Evolutionary conservation across 768 basidiomycete species (phyloP), one percentile per base, ranked within the genome.

Genomic region (Serendipita vermifera): DNA sequence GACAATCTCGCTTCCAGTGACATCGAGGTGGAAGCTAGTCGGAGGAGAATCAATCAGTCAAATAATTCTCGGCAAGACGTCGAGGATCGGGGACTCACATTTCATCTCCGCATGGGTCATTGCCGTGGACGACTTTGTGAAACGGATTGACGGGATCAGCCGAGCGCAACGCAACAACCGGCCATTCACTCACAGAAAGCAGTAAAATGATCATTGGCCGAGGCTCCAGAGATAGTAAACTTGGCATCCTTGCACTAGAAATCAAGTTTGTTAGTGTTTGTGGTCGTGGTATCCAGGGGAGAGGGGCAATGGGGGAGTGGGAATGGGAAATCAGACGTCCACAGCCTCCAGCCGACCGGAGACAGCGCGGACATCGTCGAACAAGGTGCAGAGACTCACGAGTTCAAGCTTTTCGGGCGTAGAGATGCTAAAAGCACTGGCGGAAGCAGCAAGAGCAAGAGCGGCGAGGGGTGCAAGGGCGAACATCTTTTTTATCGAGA

Each of bases 381-480:
- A 71, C 62, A 72, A 65, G 64, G 76, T 68, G 72, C 87, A 70
- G 81, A 87, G 78, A 64, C 83, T 74, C 71, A 78, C 66, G 59
- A 77, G 75, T 85, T 86, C 54, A 85, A 88, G 70, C 71, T 87
- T 85, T 24, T 17, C 20, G 29, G 46, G 46, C 9, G 46, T 51
- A 51, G 46, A 51, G 46, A 51, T 20, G 7, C n/a, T 29, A 29
- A 51, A 6, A n/a, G 24, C 46, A n/a, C n/a, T n/a, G 24, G 46
- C 46, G 31, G 20, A 15, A 22, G 46, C 46, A 22, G 22, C 46
- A 29, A 51, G 46, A 22, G 46, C 46, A 29, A 51, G 46, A 26
- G 29, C 46, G 29, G n/a, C 20, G 27, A 51, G 20, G 9, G 46
- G 5, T 9, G 46, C 29, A 29, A 51, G 31, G 24, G 46, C 20